Base-by-base conservation (phyloP, 805 yeast genomes). In the Cyberlindnera samutprakarnensis region DNA sequence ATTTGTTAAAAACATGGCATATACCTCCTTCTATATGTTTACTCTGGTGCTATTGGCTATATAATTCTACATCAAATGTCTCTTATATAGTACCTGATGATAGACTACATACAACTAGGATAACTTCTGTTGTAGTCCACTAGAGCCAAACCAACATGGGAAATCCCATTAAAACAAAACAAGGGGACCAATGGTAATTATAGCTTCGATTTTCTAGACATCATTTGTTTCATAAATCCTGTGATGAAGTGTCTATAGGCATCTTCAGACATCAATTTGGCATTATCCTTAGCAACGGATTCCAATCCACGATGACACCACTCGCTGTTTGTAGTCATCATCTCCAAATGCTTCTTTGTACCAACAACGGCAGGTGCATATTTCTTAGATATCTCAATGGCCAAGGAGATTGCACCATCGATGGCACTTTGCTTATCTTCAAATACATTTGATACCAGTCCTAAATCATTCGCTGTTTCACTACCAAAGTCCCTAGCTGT, bases 361-460 rank as follows among this genome's bases (percentile, higher is more conserved):
- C 87, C 88, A 38, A 56, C 63, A 23, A 81, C 62, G 14, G 84
- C 83, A 59, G 82, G 76, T 18, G 62, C 67, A 26, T 68, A 64
- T 50, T 70, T 64, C 3, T 36, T 31, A 23, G 66, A 63, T 20
- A 81, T 72, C 13, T 46, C 52, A 5, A 35, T 36, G 0, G 82
- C 90, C 23, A 47, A 16, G 19, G 61, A 57, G 7, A 59, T 30
- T n/a, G 81, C 80, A 18, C 57, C 49, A 5, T 56, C 57, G 10
- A 77, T 38, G 0, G 78, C 86, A 2, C 57, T 55, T 8, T 67
- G 63, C 39, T 69, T 66, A 37, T 64, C 62, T 0, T 65, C 66
- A 15, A 56, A 57, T 1, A 74, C 65, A 34, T 57, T 58, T 34
- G 73, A 61, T 2, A 77, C 68, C 14, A 76, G 59, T 0, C 92